These are phyloP conservation scores for Castanea sativa DNA, from an alignment of 306 rosid genomes.

Conservation along the genomic window DNA sequence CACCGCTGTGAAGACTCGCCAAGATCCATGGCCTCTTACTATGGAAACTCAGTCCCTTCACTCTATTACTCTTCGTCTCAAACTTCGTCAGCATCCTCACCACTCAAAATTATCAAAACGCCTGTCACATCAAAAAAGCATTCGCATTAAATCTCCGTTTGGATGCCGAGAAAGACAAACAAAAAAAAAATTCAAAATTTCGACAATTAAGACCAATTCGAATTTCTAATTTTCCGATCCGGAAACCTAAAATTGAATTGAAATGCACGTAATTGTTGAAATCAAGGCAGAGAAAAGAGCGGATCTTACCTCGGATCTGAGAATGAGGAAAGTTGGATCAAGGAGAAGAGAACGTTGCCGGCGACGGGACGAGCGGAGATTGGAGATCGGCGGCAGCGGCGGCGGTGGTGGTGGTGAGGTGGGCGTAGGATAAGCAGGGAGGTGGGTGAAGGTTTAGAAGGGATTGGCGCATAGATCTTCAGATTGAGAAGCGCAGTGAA, in stretches of 20 bases:
- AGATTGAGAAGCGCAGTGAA: background rate
- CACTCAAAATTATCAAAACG: slow-evolving; percentile 16
- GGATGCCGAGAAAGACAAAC: background rate
- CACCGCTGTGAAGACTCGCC: slow-evolving; percentile 98
- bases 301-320: slow-evolving; percentile 2
- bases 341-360: background rate
- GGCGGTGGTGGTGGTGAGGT: background rate
- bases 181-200: too few relatives aligned
- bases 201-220: background rate
- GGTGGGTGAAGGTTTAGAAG: background rate
- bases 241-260: background rate
- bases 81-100: slow-evolving; percentile 90
- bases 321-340: background rate
- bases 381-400: background rate
- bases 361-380: background rate
- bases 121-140: slow-evolving; percentile 13
- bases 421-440: background rate
- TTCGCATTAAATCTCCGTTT: background rate
- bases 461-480: background rate
- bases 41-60: slow-evolving; percentile 97
- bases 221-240: background rate
- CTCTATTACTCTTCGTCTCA: slow-evolving; percentile 97
- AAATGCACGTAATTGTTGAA: background rate
- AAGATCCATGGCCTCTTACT: slow-evolving; percentile 96
- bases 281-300: background rate